Evolutionary conservation across 1,284 basidiomycete genomes (phyloP), one percentile per base, ranked within the genome.

Genomic region (Rhodotorula sp.): DNA sequence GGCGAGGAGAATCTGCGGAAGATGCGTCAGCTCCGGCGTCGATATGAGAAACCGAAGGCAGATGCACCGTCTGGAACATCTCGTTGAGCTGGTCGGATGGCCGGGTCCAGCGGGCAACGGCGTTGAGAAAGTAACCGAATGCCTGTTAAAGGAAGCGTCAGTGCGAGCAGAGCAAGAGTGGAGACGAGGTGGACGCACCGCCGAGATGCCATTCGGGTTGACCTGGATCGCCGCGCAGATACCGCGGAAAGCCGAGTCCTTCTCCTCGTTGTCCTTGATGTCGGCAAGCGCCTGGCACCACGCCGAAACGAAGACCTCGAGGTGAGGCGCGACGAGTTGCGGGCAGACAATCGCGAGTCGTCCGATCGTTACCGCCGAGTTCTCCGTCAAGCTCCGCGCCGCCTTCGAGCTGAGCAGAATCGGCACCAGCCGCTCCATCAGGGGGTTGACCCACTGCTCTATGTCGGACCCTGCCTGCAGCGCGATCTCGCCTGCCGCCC

Each of bases 251-350:
- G 96, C 96, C n/a, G 93, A 96, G 79, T 98, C 96, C 83, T 99
- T 99, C 83, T 99, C 96, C 76, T 99, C 95, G 78, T 99, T 99
- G 80, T 99, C 96, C 76, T 96, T 90, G 80, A 99, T 99, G 80
- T 99, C 96, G 81, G 94, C 94, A 67, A 99, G 82, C 13, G 95
- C 94, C 76, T 93, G 90, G 81, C 52, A 79, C 96, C 96, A 99
- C 16, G 90, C 88, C 80, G 93, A 90, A 15, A 94, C 92, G 40
- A 75, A 75, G 22, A 75, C 69, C 22, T 75, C 63, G 34, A 75
- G 64, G 50, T 75, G 80, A 96, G 94, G 94, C 22, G 95, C 93
- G 51, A 99, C 92, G 31, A 92, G 81, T 30, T 83, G 81, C 0
- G 96, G 94, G 78, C 93, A 93, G 81, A 95, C 94, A 61, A 99